These are phyloP conservation scores for Antarctomyces pellizariae DNA, from an alignment of 495 filamentous ascomycete genomes.

Conservation along the genomic window DNA sequence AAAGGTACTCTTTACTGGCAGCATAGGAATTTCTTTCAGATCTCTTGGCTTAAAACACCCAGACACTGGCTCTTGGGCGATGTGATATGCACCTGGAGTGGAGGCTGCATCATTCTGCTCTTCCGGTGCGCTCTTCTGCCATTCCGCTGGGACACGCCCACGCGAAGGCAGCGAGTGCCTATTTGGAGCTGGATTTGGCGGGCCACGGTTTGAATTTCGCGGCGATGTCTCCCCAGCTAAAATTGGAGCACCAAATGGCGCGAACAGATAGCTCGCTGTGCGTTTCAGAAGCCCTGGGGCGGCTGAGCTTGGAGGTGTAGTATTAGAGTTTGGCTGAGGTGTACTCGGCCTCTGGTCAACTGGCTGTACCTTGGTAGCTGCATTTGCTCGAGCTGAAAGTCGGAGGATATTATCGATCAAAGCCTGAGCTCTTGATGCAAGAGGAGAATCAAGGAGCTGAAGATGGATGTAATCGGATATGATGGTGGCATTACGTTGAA, in stretches of 20 bases:
- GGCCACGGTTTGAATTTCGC: constrained; percentile 3
- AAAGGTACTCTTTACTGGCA: constrained; percentile 67
- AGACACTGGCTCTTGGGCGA: constrained; percentile 51
- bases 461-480: constrained; percentile 71
- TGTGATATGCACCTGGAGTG: constrained; percentile 46
- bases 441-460: constrained; percentile 48
- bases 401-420: constrained; percentile 58
- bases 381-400: constrained; percentile 25
- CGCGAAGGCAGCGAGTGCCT: constrained; percentile 17
- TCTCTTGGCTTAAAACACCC: constrained; percentile 42
- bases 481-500: constrained; percentile 57
- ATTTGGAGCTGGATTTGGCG: constrained; percentile 11
- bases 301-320: constrained; percentile 17
- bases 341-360: constrained; percentile 19
- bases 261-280: constrained; percentile 30
- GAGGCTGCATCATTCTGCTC: constrained; percentile 53
- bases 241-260: constrained; percentile 28
- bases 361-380: constrained; percentile 19
- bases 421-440: constrained; percentile 41
- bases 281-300: constrained; percentile 25
- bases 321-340: constrained; percentile 16
- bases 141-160: constrained; percentile 41
- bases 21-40: constrained; percentile 24
- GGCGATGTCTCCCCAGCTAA: too few relatives aligned
- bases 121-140: constrained; percentile 34